These are phyloP conservation scores for Capsicum pubescens DNA, from an alignment of 257 asterid species.

Conservation along the genomic window DNA sequence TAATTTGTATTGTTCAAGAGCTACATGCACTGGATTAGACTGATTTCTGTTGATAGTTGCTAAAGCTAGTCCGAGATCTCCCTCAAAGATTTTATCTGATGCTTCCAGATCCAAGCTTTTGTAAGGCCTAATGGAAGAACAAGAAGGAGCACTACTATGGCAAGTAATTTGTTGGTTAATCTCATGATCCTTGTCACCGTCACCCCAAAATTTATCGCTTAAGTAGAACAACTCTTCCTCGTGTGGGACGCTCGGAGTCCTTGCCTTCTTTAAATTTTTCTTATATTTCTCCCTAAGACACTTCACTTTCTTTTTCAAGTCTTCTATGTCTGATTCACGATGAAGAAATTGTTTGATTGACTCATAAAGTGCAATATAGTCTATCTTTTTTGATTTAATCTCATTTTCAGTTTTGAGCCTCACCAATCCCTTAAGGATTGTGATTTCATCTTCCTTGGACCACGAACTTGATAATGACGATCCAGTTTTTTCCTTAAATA, in stretches of 20 bases:
- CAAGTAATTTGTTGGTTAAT: neutral
- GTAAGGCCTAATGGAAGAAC: neutral
- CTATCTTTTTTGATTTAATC: neutral
- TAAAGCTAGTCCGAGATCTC: neutral
- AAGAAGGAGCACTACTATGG: neutral
- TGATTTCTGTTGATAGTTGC: neutral
- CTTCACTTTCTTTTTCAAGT: neutral
- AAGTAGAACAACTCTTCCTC: conserved; percentile 17
- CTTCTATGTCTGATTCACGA: neutral
- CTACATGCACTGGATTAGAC: conserved; percentile 7
- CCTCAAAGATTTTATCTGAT: neutral
- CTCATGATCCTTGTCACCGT: neutral
- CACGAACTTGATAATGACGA: neutral
- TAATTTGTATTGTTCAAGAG: conserved; percentile 18
- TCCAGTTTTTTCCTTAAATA: too few relatives aligned
- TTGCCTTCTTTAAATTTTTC: neutral
- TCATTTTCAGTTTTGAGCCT: neutral
- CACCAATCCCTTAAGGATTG: neutral
- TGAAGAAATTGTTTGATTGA: neutral
- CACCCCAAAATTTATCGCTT: conserved; percentile 19
- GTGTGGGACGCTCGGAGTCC: neutral
- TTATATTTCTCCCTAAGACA: conserved; percentile 17
- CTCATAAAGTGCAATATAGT: neutral
- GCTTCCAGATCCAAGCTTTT: neutral
- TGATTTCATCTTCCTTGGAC: conserved; percentile 10